Evolutionary conservation across 164 flowering plant species (phyloP).

Genomic region (Tinospora cordifolia): DNA sequence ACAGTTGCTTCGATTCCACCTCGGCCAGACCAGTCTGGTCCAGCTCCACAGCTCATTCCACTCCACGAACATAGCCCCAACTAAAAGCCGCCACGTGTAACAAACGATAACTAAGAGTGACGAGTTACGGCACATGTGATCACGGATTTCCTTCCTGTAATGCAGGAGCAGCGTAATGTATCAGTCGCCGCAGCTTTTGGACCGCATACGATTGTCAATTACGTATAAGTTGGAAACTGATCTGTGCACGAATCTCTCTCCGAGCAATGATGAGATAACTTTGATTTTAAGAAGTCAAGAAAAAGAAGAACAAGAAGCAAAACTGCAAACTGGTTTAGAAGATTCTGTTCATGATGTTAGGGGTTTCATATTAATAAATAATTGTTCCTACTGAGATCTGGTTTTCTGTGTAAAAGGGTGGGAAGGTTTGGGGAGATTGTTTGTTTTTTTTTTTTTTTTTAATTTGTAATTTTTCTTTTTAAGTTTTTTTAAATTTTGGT

Average conservation of each 20-base stretch:
- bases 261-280: too few relatives aligned
- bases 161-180: neutral
- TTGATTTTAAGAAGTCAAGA: too few relatives aligned
- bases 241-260: too few relatives aligned
- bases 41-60: neutral
- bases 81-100: neutral
- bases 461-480: too few relatives aligned
- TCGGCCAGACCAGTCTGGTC: neutral
- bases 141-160: neutral
- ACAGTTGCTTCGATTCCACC: neutral
- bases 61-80: neutral
- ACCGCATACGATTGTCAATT: too few relatives aligned
- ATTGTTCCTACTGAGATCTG: slow-evolving; percentile 1
- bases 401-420: neutral
- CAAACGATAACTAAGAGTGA: too few relatives aligned
- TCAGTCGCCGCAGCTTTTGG: too few relatives aligned
- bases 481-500: neutral
- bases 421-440: neutral
- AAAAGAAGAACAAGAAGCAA: too few relatives aligned
- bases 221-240: too few relatives aligned
- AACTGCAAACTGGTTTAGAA: neutral
- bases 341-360: neutral
- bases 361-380: neutral
- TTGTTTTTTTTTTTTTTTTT: neutral
- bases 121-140: neutral